Percentiles rank a stretch among this genome's conserved stretches.
These are phyloP conservation scores for Sutorius eximius DNA, from an alignment of 1,284 basidiomycete genomes.

Conservation along the genomic window DNA sequence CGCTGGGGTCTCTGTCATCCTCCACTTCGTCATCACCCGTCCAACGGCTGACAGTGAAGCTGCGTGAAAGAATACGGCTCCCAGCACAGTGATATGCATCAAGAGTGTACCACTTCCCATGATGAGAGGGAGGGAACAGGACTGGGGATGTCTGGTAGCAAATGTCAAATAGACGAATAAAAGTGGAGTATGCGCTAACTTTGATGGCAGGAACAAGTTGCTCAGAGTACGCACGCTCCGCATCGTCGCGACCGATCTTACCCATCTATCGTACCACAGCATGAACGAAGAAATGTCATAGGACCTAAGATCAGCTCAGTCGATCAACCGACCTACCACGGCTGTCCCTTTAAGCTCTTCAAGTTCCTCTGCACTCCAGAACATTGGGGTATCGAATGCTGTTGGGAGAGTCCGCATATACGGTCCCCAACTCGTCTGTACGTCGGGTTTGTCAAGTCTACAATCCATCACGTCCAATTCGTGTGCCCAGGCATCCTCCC, in stretches of 20 bases:
- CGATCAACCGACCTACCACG: constrained; percentile 69
- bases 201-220: constrained; percentile 66
- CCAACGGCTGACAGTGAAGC: constrained; percentile 77
- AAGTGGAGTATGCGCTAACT: constrained; percentile 40
- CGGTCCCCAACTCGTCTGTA: constrained; percentile 37
- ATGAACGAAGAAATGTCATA: neutral
- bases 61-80: constrained; percentile 89
- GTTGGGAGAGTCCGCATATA: constrained; percentile 59
- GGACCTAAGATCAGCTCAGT: constrained; percentile 9
- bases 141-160: constrained; percentile 61
- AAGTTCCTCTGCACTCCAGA: constrained; percentile 81
- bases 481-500: constrained; percentile 65
- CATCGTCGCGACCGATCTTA: constrained; percentile 86
- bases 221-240: constrained; percentile 72
- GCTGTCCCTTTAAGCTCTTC: constrained; percentile 81
- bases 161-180: neutral
- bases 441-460: constrained; percentile 43
- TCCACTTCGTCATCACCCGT: constrained; percentile 35
- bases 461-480: constrained; percentile 9
- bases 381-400: constrained; percentile 91
- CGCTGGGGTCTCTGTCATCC: constrained; percentile 22
- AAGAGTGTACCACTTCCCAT: constrained; percentile 63
- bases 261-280: constrained; percentile 42
- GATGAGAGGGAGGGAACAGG: constrained; percentile 59
- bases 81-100: constrained; percentile 89